Percentiles rank a stretch among this genome's conserved stretches.
These are phyloP conservation scores for Selenicereus undatus DNA, from an alignment of 148 eudicot species.

Conservation along the genomic window DNA sequence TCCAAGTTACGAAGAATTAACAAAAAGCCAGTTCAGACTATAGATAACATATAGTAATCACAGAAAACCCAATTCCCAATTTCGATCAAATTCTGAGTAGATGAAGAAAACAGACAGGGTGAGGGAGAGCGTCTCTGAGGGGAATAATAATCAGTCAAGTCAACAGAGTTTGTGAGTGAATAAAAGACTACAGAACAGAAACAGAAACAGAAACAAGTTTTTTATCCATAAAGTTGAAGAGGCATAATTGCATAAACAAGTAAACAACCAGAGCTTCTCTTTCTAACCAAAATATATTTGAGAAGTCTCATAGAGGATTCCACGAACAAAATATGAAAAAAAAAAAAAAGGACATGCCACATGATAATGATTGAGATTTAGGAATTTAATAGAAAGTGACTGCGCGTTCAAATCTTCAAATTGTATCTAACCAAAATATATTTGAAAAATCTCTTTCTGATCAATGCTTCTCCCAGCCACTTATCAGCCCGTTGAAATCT, in stretches of 20 bases:
- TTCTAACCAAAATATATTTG: not conserved
- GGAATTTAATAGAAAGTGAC: not conserved
- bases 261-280: not conserved
- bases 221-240: not conserved
- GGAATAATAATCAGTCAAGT: not conserved
- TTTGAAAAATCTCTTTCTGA: too few relatives aligned
- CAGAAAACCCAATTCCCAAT: not conserved
- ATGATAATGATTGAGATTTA: not conserved
- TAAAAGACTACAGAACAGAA: not conserved
- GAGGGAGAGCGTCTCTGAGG: too few relatives aligned
- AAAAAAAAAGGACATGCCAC: not conserved
- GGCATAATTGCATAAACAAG: not conserved
- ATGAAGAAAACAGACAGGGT: not conserved
- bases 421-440: too few relatives aligned
- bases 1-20: not conserved
- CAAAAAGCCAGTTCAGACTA: not conserved
- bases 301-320: not conserved
- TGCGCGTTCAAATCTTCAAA: too few relatives aligned
- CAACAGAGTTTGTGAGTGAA: not conserved
- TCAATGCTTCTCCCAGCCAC: not conserved
- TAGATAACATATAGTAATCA: not conserved
- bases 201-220: not conserved
- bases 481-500: slow-evolving; percentile 4
- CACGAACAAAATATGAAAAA: not conserved
- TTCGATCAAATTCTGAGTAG: not conserved